Conservation (phyloP, 441 rosid genomes). For the Sinapis alba region DNA sequence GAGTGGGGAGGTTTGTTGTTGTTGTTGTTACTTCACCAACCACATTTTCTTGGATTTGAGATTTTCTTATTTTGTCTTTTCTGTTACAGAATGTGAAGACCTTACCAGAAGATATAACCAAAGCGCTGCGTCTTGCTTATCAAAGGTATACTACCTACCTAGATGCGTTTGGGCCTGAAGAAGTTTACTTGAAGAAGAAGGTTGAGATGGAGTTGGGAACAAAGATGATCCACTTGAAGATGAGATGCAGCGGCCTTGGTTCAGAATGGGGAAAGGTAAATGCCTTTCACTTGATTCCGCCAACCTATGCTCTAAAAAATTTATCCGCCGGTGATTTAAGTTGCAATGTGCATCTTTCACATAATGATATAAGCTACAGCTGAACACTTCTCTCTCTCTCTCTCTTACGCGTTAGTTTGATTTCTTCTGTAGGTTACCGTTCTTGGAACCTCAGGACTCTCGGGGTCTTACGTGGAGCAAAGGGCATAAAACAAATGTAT, state of each 20-base stretch:
- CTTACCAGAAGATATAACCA: constrained; percentile 50
- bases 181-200: constrained; percentile 76
- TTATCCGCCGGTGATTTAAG: neutral
- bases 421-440: constrained; percentile 68
- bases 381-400: too few species aligned
- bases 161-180: constrained; percentile 78
- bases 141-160: constrained; percentile 67
- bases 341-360: neutral
- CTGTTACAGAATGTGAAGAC: constrained; percentile 71
- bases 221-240: constrained; percentile 94
- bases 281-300: neutral
- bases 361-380: neutral
- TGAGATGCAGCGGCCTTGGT: constrained; percentile 88
- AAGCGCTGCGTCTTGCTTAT: constrained; percentile 57
- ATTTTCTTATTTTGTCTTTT: constrained; percentile 9
- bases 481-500: constrained; percentile 51
- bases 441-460: constrained; percentile 90
- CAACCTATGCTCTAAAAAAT: neutral
- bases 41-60: neutral
- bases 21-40: neutral
- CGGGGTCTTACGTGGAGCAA: constrained; percentile 87
- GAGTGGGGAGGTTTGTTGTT: constrained; percentile 81
- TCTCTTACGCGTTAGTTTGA: neutral
- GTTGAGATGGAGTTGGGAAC: constrained; percentile 93
- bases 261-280: constrained; percentile 95